A percentile compares a stretch with the other conserved stretches of the same genome.
These are phyloP conservation scores for Diatrype stigma DNA, from an alignment of 2,329 filamentous ascomycete genomes.

Conservation along the genomic window DNA sequence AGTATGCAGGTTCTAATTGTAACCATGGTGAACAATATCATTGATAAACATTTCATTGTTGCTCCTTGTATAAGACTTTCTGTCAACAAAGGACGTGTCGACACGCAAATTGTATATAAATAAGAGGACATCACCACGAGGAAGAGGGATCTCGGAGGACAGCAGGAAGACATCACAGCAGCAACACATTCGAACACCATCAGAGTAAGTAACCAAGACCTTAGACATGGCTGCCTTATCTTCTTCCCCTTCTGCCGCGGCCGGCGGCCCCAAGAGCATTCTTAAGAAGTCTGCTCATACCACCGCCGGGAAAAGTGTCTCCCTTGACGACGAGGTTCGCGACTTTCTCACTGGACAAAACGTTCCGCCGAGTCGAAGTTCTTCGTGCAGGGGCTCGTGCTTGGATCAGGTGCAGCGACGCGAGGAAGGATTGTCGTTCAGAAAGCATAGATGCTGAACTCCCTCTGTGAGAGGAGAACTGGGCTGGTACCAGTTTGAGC, in stretches of 20 bases:
- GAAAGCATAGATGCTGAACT: no score
- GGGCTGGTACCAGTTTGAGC: background rate
- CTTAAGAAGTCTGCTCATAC: background rate
- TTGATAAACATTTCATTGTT: background rate
- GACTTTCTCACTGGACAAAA: background rate
- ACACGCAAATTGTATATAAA: background rate
- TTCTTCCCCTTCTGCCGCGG: background rate
- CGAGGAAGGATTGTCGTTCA: background rate
- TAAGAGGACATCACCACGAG: background rate
- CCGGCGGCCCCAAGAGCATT: background rate
- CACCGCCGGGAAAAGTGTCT: background rate
- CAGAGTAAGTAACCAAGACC: background rate
- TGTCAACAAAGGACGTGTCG: background rate
- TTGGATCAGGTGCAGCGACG: background rate
- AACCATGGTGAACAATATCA: background rate
- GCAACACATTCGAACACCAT: background rate
- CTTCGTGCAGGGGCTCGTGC: no score
- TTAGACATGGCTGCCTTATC: background rate
- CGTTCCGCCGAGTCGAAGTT: background rate
- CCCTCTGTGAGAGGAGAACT: background rate
- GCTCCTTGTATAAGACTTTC: background rate
- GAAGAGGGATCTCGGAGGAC: background rate
- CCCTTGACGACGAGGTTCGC: background rate
- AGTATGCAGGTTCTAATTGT: background rate
- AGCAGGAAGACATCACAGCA: background rate